Evolutionary conservation across 2,329 filamentous ascomycete species (phyloP), one percentile per base, ranked within the genome.

Genomic region (Plectosphaerella plurivora): DNA sequence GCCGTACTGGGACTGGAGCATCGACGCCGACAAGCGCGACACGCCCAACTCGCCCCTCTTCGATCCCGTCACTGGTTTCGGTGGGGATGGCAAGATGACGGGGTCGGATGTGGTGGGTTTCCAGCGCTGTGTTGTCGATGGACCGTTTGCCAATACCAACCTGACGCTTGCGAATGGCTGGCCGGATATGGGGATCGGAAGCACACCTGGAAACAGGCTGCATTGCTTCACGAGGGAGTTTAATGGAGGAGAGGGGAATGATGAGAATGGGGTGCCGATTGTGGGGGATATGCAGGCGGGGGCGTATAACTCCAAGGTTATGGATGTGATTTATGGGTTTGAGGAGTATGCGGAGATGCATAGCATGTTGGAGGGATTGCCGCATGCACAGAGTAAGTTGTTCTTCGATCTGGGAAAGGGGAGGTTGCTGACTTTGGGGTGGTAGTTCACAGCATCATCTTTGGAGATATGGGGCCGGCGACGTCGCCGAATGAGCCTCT

Each of bases 1-100:
- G 50, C 67, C 68, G 39, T 64, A 66, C 54, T 68, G 65, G 64
- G 62, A 66, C 51, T 65, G 60, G 61, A 61, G 55, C 16, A 54
- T 63, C 18, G 62, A 65, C 47, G 55, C 55, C 42, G 55, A 55
- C 50, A 48, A 49, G n/a, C 12, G 25, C 2, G 45, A 42, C 20
- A 50, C 56, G 20, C 37, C 55, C 2, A 39, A n/a, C 46, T 68
- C 68, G 0, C 59, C 59, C 3, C 51, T 71, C 25, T 70, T 71
- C 36, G 63, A 68, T 24, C 50, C 63, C 2, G 52, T 57, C 3
- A 61, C 63, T 9, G 68, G 68, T 1, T 69, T 69, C 50, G 68
- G 68, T 24, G 64, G 61, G 1, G 45, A 62, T 37, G 61, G 59
- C 16, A 55, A 59, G 33, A 55, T 54, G 6, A 57, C 56, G 47